Percentiles rank a stretch among this genome's conserved stretches.
phyloP scores from a whole-genome alignment of 768 basidiomycete genomes.

The Hydnum rufescens region DNA sequence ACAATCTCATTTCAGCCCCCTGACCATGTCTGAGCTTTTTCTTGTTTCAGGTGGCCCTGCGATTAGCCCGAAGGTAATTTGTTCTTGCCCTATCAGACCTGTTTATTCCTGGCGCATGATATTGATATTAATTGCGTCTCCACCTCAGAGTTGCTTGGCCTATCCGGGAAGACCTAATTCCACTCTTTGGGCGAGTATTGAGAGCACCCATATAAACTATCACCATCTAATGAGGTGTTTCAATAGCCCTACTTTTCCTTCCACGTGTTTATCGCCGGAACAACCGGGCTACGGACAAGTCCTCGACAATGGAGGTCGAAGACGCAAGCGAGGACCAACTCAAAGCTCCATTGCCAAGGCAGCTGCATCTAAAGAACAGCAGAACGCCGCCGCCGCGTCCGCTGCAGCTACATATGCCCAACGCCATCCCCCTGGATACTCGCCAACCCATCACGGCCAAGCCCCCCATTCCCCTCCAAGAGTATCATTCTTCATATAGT shows the following conservation, averaged over 20 bases:
- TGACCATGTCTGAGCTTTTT: neutral
- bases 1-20: neutral
- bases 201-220: neutral
- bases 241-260: slow-evolving; percentile 67
- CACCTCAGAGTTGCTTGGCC: slow-evolving; percentile 62
- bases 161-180: slow-evolving; percentile 67
- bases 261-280: slow-evolving; percentile 65
- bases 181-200: slow-evolving; percentile 58
- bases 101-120: neutral
- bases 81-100: neutral
- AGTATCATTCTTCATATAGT: too few relatives aligned
- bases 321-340: slow-evolving; percentile 2
- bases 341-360: neutral
- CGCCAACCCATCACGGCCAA: too few relatives aligned
- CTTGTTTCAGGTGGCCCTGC: slow-evolving; percentile 45
- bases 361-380: neutral
- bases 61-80: slow-evolving; percentile 50
- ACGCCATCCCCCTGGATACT: neutral
- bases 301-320: slow-evolving; percentile 19
- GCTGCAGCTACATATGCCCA: neutral
- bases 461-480: too few relatives aligned
- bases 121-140: too few relatives aligned
- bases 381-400: too few relatives aligned
- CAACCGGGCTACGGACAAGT: slow-evolving; percentile 78
- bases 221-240: too few relatives aligned